Evolutionary conservation across 345 rosid species (phyloP).

Genomic region (Heritiera littoralis): DNA sequence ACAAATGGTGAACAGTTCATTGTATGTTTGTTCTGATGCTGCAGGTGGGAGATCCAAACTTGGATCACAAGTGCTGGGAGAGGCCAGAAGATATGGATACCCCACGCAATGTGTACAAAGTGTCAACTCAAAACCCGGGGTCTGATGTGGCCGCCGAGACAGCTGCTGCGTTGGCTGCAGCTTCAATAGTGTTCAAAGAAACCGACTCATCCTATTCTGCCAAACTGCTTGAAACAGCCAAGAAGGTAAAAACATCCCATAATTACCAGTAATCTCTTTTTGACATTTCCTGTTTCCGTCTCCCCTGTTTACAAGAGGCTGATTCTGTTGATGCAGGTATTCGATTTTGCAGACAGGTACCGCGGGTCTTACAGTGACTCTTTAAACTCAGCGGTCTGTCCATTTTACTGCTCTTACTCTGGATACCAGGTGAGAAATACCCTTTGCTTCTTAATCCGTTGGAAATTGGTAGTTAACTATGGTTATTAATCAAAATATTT

Average conservation of each 20-base stretch:
- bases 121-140: conserved; percentile 59
- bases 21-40: conserved; percentile 2
- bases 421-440: conserved; percentile 30
- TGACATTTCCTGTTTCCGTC: background rate
- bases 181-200: conserved; percentile 68
- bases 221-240: conserved; percentile 54
- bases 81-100: conserved; percentile 87
- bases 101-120: conserved; percentile 61
- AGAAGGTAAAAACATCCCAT: conserved; percentile 33
- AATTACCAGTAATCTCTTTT: background rate
- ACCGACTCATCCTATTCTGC: conserved; percentile 64
- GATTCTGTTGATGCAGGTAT: conserved; percentile 43
- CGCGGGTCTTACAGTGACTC: conserved; percentile 73
- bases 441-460: background rate
- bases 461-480: background rate
- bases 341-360: conserved; percentile 64
- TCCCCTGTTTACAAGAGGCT: conserved; percentile 12
- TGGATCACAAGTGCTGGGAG: conserved; percentile 76
- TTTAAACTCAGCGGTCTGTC: conserved; percentile 62
- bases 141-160: conserved; percentile 85
- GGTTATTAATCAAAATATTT: background rate
- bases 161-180: conserved; percentile 76
- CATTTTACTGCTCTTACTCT: conserved; percentile 75
- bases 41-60: conserved; percentile 72
- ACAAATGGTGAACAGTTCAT: background rate